These are phyloP conservation scores for Pseudozyma tsukubaensis DNA, from an alignment of 1,284 basidiomycete species.

Conservation along the genomic window DNA sequence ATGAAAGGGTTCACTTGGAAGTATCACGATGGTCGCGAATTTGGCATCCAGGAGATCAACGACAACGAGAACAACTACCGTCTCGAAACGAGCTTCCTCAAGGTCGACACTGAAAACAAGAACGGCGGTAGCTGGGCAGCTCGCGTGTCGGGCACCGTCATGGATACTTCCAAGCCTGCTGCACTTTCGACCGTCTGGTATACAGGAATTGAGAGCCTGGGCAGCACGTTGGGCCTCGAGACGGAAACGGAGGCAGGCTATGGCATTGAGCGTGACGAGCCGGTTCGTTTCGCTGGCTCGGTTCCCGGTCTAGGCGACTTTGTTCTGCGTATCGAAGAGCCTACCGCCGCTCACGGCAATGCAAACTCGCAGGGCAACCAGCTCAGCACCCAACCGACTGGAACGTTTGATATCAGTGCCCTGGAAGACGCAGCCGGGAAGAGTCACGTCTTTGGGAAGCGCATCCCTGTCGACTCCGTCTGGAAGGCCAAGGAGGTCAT, in stretches of 20 bases:
- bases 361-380: slow-evolving; percentile 71
- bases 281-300: slow-evolving; percentile 78
- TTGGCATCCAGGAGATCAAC: slow-evolving; percentile 84
- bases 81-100: slow-evolving; percentile 85
- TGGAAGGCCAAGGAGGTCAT: slow-evolving; percentile 89
- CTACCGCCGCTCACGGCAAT: slow-evolving; percentile 70
- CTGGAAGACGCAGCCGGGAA: slow-evolving; percentile 78
- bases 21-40: slow-evolving; percentile 84
- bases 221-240: slow-evolving; percentile 77
- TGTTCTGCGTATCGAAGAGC: slow-evolving; percentile 81
- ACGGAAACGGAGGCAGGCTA: slow-evolving; percentile 75
- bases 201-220: slow-evolving; percentile 84
- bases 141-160: slow-evolving; percentile 83
- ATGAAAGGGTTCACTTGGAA: slow-evolving; percentile 86
- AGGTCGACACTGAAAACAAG: slow-evolving; percentile 72
- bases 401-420: slow-evolving; percentile 74
- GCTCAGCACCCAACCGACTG: slow-evolving; percentile 39
- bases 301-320: slow-evolving; percentile 85
- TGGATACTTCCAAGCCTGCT: slow-evolving; percentile 74
- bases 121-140: slow-evolving; percentile 82
- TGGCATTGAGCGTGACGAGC: slow-evolving; percentile 71
- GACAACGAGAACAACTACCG: slow-evolving; percentile 85
- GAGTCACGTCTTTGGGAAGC: slow-evolving; percentile 79
- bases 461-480: slow-evolving; percentile 75
- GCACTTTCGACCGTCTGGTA: slow-evolving; percentile 84